Evolutionary conservation across 225 moss, liverwort and hornwort species (phyloP), one percentile per base, ranked within the genome.

Genomic region (Physcomitrium patens): DNA sequence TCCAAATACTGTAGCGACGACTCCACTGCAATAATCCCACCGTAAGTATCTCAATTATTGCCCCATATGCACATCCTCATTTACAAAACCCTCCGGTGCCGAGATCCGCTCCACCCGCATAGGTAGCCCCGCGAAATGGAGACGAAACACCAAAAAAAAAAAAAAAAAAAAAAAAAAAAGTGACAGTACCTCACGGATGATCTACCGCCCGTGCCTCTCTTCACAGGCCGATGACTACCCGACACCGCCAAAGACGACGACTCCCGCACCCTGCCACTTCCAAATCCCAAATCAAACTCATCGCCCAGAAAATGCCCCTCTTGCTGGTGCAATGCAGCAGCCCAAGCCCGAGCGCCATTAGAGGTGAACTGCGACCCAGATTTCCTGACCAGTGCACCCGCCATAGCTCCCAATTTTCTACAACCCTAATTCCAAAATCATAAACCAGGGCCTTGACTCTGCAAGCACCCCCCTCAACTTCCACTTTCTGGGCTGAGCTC

Each of bases 1-100:
- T 77, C 96, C 96, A 81, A 91, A 96, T 9, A 94, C 96, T 12
- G 96, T 94, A n/a, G 94, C 96, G 60, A 96, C 91, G 13, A 90
- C 92, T n/a, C 96, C 96, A 82, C 97, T 96, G 82, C 50, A 76
- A 67, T 79, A 79, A 58, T 50, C 60, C 22, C 61, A 74, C 63
- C 73, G 54, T 50, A 68, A 70, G 9, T 48, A 28, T 24, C 59
- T 78, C 60, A 78, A 48, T 60, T n/a, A 37, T 1, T 10, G 10
- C 16, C 60, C 1, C 10, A 51, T 28, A 28, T 8, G 10, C 56
- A 65, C 56, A 27, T 19, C 31, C 18, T 28, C 12, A 16, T 22
- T 2, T 24, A 12, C 20, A 55, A 75, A 48, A 53, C 43, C 37
- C 60, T 20, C 7, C 10, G 3, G 12, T 54, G 67, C 12, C 10